These are phyloP conservation scores for Narthecium ossifragum DNA, from an alignment of 106 monocot genomes.

Conservation along the genomic window DNA sequence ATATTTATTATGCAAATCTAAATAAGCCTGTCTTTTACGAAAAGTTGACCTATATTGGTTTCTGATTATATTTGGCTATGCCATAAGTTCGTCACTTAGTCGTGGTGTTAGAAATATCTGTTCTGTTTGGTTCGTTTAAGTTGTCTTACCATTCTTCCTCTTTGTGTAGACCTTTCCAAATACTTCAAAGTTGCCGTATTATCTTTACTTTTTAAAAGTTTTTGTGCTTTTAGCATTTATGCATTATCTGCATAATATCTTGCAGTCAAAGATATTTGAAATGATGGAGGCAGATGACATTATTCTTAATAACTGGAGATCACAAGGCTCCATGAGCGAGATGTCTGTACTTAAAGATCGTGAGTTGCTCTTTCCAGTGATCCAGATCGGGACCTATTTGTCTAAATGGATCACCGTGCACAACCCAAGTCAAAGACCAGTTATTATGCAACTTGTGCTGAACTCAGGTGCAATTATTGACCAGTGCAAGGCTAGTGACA, in stretches of 20 bases:
- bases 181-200: neutral
- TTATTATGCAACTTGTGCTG: slow-evolving; percentile 63
- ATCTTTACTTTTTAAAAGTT: neutral
- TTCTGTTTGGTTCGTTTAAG: no score
- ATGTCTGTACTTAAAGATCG: slow-evolving; percentile 60
- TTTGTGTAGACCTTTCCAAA: neutral
- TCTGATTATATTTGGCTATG: no score
- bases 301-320: slow-evolving; percentile 65
- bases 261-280: slow-evolving; percentile 38
- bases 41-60: no score
- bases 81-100: no score
- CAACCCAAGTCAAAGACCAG: slow-evolving; percentile 54
- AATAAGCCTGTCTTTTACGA: no score
- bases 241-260: neutral
- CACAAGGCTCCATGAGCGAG: slow-evolving; percentile 45
- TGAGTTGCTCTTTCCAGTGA: slow-evolving; percentile 55
- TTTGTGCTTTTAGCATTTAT: neutral
- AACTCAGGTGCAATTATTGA: slow-evolving; percentile 52
- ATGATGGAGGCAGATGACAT: slow-evolving; percentile 39
- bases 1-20: no score
- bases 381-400: slow-evolving; percentile 44
- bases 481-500: slow-evolving; percentile 43
- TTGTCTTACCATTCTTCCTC: no score
- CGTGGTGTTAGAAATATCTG: no score
- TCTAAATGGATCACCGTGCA: slow-evolving; percentile 61